A percentile compares a stretch with the other conserved stretches of the same genome.
Conservation (phyloP, 2,329 filamentous ascomycete genomes). For the Chaetomium olivaceum region DNA sequence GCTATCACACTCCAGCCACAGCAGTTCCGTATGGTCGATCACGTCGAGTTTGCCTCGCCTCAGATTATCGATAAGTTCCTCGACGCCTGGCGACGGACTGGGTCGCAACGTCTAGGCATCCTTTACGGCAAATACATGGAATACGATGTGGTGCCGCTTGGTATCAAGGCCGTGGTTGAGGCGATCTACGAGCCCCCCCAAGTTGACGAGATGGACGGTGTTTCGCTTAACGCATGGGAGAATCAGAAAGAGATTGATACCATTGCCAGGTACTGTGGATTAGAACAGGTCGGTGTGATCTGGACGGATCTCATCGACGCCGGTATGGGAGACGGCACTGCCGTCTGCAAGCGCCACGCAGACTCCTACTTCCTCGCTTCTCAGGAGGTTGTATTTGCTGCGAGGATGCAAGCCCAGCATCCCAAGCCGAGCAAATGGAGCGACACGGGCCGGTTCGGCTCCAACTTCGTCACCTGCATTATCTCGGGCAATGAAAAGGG, state of each 20-base stretch:
- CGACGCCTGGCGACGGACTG: slow-evolving; percentile 86
- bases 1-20: slow-evolving; percentile 95
- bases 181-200: slow-evolving; percentile 97
- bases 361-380: slow-evolving; percentile 95
- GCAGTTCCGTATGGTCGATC: slow-evolving; percentile 93
- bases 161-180: slow-evolving; percentile 92
- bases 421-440: slow-evolving; percentile 96
- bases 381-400: slow-evolving; percentile 85
- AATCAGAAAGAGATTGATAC: slow-evolving; percentile 80
- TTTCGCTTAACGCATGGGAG: slow-evolving; percentile 81
- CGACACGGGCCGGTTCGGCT: slow-evolving; percentile 89
- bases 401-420: slow-evolving; percentile 82
- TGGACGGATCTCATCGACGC: slow-evolving; percentile 90
- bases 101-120: slow-evolving; percentile 81
- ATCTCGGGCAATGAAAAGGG: slow-evolving; percentile 90
- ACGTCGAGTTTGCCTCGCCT: slow-evolving; percentile 90
- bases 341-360: slow-evolving; percentile 91
- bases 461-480: slow-evolving; percentile 95
- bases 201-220: slow-evolving; percentile 81
- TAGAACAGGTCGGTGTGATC: slow-evolving; percentile 88
- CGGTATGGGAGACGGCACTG: slow-evolving; percentile 77
- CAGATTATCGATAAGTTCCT: slow-evolving; percentile 86
- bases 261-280: slow-evolving; percentile 76
- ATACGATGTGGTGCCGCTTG: slow-evolving; percentile 89
- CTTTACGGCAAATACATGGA: slow-evolving; percentile 89